phyloP scores from a whole-genome alignment of 805 yeast species.

The Vanderwaltozyma tropicalis region DNA sequence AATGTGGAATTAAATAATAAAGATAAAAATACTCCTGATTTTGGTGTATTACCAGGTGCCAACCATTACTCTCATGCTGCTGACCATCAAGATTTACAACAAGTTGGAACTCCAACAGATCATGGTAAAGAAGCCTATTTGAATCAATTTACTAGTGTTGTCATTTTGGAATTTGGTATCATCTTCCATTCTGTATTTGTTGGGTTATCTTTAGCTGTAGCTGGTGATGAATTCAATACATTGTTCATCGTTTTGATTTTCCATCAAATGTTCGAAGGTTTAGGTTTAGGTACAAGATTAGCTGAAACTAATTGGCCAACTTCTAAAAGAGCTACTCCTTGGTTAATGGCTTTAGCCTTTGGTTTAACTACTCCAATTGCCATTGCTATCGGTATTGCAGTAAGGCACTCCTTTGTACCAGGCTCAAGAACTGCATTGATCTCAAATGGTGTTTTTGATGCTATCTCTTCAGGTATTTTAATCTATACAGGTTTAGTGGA shows the following conservation, averaged over 20 bases:
- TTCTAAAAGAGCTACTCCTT: conserved; percentile 40
- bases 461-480: conserved; percentile 69
- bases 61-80: conserved; percentile 8
- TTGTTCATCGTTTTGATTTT: conserved; percentile 59
- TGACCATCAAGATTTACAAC: conserved; percentile 7
- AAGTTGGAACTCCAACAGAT: conserved; percentile 7
- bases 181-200: conserved; percentile 76
- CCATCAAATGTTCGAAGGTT: conserved; percentile 80
- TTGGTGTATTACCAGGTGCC: conserved; percentile 3
- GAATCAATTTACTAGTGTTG: conserved; percentile 44
- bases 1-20: background rate
- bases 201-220: conserved; percentile 66
- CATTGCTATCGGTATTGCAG: conserved; percentile 70
- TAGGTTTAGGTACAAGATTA: conserved; percentile 73
- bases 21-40: background rate
- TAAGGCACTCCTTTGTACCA: conserved; percentile 50
- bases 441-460: conserved; percentile 62
- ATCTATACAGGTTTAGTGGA: conserved; percentile 72
- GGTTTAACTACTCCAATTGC: conserved; percentile 62
- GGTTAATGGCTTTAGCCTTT: conserved; percentile 43
- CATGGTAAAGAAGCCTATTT: conserved; percentile 36
- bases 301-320: conserved; percentile 47
- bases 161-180: conserved; percentile 68
- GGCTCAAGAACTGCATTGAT: conserved; percentile 49
- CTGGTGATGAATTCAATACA: conserved; percentile 66